phyloP scores from a whole-genome alignment of 2,329 filamentous ascomycete species.

The Claviceps purpurea region DNA sequence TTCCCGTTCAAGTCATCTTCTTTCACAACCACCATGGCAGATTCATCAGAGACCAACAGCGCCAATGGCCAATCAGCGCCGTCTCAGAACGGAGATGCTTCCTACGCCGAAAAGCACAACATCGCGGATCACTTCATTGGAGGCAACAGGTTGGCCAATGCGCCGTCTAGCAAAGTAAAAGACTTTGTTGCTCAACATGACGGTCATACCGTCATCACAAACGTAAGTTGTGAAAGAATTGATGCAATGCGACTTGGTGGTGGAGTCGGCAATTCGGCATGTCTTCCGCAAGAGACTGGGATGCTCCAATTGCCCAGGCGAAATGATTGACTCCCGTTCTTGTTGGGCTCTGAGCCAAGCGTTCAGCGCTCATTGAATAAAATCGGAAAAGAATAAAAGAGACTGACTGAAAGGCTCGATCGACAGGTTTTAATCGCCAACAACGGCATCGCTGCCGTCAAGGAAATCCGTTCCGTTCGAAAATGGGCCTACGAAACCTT shows the following conservation, averaged over 20 bases:
- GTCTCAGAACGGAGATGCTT: constrained; percentile 43
- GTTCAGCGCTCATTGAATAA: not conserved
- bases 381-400: not conserved
- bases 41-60: constrained; percentile 26
- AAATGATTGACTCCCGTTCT: not conserved
- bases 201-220: constrained; percentile 96
- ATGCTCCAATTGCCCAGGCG: not conserved
- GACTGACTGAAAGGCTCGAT: not conserved
- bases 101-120: constrained; percentile 69
- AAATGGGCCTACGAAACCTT: constrained; percentile 99
- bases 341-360: not conserved
- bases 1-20: not conserved
- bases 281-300: not conserved
- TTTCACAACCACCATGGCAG: constrained; percentile 29
- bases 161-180: constrained; percentile 76
- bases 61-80: constrained; percentile 37
- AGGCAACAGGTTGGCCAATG: constrained; percentile 74
- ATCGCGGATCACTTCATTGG: constrained; percentile 92
- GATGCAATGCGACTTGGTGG: not conserved
- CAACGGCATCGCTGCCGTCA: constrained; percentile 98
- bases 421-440: constrained; percentile 90
- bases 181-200: constrained; percentile 85
- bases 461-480: constrained; percentile 96
- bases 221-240: constrained; percentile 44
- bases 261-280: not conserved